Conservation (phyloP, 2,329 filamentous ascomycete genomes). For the Stachybotrys chartarum region DNA sequence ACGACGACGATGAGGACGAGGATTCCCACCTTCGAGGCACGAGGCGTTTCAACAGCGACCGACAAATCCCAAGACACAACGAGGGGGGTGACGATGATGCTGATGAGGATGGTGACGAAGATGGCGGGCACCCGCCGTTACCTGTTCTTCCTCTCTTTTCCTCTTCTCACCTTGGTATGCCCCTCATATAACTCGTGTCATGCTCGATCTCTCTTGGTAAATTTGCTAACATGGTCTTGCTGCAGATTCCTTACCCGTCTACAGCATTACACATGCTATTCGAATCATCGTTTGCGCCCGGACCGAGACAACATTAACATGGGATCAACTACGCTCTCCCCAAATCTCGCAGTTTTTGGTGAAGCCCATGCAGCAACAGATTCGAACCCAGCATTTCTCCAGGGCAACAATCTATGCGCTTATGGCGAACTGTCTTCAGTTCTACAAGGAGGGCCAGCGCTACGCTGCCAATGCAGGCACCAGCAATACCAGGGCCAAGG, state of each 20-base stretch:
- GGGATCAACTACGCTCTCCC: slow-evolving; percentile 93
- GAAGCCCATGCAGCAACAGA: slow-evolving; percentile 90
- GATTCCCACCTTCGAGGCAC: slow-evolving; percentile 31
- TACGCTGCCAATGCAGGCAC: slow-evolving; percentile 80
- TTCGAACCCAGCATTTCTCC: slow-evolving; percentile 75
- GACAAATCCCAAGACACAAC: slow-evolving; percentile 38
- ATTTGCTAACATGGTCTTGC: slow-evolving; percentile 2
- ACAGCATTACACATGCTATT: slow-evolving; percentile 84
- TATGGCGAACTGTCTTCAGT: slow-evolving; percentile 91
- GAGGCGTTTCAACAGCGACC: slow-evolving; percentile 12
- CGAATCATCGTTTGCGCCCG: slow-evolving; percentile 75
- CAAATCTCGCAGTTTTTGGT: slow-evolving; percentile 93
- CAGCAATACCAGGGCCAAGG: slow-evolving; percentile 75
- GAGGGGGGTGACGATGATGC: slow-evolving; percentile 34
- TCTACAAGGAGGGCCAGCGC: slow-evolving; percentile 76
- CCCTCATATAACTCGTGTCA: background rate
- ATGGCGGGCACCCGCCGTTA: slow-evolving; percentile 20
- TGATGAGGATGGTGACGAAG: slow-evolving; percentile 43
- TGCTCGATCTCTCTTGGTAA: slow-evolving; percentile 4
- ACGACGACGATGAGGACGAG: slow-evolving; percentile 43
- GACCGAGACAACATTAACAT: slow-evolving; percentile 86
- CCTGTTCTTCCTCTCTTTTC: slow-evolving; percentile 71
- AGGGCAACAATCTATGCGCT: slow-evolving; percentile 82
- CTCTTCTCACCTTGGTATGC: slow-evolving; percentile 62
- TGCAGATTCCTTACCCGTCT: slow-evolving; percentile 77